These are phyloP conservation scores for Cicer yamashitae DNA, from an alignment of 306 rosid species.

Conservation along the genomic window DNA sequence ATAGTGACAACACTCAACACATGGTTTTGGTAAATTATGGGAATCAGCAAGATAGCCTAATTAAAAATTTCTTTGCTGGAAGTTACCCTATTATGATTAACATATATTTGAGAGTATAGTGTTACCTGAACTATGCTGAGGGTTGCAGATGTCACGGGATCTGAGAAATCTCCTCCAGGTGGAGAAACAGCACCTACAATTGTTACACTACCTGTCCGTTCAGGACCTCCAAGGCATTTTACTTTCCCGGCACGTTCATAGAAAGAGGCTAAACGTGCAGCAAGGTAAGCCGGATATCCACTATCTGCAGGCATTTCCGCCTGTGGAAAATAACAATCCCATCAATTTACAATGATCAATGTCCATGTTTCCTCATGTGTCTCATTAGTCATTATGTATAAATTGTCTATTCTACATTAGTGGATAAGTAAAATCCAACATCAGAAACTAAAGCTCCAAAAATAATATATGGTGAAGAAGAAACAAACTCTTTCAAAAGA, in stretches of 20 bases:
- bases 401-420: constrained; percentile 9
- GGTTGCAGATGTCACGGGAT: constrained; percentile 99
- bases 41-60: constrained; percentile 9
- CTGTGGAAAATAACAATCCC: constrained; percentile 55
- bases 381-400: constrained; percentile 25
- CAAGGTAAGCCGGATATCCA: constrained; percentile 99
- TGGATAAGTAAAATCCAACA: constrained; percentile 21
- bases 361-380: constrained; percentile 23
- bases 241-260: constrained; percentile 99
- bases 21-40: constrained; percentile 7
- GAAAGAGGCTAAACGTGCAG: constrained; percentile 98
- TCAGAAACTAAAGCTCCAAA: constrained; percentile 19
- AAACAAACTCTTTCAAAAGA: neutral
- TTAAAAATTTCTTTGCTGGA: constrained; percentile 2
- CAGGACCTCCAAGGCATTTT: constrained; percentile 97
- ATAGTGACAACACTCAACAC: neutral
- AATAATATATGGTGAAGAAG: constrained; percentile 21
- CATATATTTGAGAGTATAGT: constrained; percentile 30
- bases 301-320: constrained; percentile 99
- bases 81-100: constrained; percentile 27
- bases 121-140: constrained; percentile 98
- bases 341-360: constrained; percentile 36
- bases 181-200: constrained; percentile 99
- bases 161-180: constrained; percentile 99
- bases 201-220: constrained; percentile 97